These are phyloP conservation scores for Spergularia bocconei DNA, from an alignment of 148 eudicot genomes.

Conservation along the genomic window DNA sequence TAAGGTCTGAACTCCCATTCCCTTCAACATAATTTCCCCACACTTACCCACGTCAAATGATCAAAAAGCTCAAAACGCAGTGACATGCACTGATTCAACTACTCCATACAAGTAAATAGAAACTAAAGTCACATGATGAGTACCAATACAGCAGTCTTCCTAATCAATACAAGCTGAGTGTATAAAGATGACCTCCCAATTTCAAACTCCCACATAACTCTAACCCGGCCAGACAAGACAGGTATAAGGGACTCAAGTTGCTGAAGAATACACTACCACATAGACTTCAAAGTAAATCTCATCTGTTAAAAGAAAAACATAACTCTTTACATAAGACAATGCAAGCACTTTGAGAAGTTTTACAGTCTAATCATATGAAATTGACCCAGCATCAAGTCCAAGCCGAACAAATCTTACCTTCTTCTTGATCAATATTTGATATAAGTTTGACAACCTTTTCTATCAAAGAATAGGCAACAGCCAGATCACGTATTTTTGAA, in stretches of 20 bases:
- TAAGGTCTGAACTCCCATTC: too few species aligned
- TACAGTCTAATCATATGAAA: background rate
- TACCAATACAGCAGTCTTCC: background rate
- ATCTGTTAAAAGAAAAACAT: background rate
- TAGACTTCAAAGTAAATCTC: background rate
- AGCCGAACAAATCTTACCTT: constrained; percentile 39
- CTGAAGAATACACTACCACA: background rate
- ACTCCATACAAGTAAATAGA: background rate
- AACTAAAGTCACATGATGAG: background rate
- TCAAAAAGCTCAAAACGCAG: too few species aligned
- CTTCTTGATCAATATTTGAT: constrained; percentile 57
- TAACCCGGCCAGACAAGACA: background rate
- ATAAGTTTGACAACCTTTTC: constrained; percentile 75
- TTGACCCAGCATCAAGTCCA: background rate
- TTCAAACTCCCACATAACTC: constrained; percentile 2
- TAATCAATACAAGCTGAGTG: background rate
- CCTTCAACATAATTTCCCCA: too few species aligned
- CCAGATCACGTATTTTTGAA: constrained; percentile 54
- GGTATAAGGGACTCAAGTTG: background rate
- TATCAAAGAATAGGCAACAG: constrained; percentile 71
- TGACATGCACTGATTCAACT: too few species aligned
- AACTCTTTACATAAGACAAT: background rate
- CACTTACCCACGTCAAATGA: too few species aligned
- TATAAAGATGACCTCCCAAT: background rate
- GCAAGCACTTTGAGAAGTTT: constrained; percentile 4